phyloP scores from a whole-genome alignment of 2,329 filamentous ascomycete species.

The Fusarium avenaceum region DNA sequence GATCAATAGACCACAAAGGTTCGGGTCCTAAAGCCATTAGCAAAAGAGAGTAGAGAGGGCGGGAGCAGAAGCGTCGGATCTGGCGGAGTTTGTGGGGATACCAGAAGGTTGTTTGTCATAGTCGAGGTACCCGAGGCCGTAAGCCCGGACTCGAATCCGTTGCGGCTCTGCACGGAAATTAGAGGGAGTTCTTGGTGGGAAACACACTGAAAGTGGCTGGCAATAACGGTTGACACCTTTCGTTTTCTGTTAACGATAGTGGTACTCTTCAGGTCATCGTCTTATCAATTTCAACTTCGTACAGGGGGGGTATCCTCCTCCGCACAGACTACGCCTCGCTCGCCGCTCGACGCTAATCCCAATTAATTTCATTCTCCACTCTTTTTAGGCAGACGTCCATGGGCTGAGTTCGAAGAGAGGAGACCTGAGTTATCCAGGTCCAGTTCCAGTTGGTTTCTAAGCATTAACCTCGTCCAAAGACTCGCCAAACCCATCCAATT shows the following conservation, averaged over 20 bases:
- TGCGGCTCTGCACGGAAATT: conserved; percentile 38
- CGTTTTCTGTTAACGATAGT: conserved; percentile 9
- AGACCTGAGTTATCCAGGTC: conserved; percentile 13
- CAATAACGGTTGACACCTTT: neutral
- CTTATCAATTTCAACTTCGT: conserved; percentile 32
- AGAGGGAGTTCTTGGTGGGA: conserved; percentile 10
- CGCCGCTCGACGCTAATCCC: conserved; percentile 34
- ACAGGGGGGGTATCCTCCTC: conserved; percentile 45
- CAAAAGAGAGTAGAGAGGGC: conserved; percentile 15
- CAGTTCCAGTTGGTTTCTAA: conserved; percentile 47
- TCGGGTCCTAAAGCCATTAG: conserved; percentile 4
- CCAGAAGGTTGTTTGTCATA: conserved; percentile 33
- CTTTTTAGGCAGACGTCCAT: conserved; percentile 53
- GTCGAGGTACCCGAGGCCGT: conserved; percentile 38
- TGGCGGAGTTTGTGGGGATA: conserved; percentile 39
- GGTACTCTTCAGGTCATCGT: neutral
- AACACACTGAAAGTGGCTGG: neutral
- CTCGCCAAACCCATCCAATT: conserved; percentile 16
- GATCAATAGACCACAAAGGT: conserved; percentile 33
- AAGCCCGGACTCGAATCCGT: conserved; percentile 25
- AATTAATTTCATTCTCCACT: conserved; percentile 25
- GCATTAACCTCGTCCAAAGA: conserved; percentile 43
- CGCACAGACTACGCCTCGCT: conserved; percentile 50
- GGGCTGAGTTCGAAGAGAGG: conserved; percentile 43
- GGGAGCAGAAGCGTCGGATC: conserved; percentile 22